Evolutionary conservation across 2,329 filamentous ascomycete species (phyloP).

Genomic region (Furcasterigmium sp.): DNA sequence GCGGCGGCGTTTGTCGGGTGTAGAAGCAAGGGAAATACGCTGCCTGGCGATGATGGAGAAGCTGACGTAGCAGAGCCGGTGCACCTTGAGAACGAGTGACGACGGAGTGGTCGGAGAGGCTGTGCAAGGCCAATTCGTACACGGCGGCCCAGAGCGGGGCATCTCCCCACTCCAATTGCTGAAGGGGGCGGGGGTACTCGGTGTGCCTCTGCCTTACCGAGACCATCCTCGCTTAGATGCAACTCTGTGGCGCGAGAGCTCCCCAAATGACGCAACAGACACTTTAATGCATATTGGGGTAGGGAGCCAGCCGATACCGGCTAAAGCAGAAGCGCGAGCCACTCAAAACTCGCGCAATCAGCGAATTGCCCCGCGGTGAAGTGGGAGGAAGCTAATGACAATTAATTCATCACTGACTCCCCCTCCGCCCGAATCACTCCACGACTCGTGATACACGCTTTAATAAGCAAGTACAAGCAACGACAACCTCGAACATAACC

Average conservation of each 20-base stretch:
- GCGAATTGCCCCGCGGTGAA: background rate
- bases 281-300: background rate
- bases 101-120: slow-evolving; percentile 4
- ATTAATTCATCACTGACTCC: background rate
- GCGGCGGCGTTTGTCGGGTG: background rate
- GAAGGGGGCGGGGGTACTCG: background rate
- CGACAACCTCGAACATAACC: background rate
- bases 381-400: background rate
- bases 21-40: background rate
- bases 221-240: background rate
- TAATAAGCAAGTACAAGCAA: background rate
- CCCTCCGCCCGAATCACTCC: background rate
- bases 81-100: background rate
- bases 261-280: background rate
- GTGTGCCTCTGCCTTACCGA: background rate
- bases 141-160: background rate
- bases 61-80: slow-evolving; percentile 9
- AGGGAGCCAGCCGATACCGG: background rate
- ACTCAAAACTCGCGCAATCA: background rate
- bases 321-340: background rate
- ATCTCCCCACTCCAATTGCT: background rate
- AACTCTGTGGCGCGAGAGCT: background rate
- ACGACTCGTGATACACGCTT: background rate
- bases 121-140: slow-evolving; percentile 1
- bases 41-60: slow-evolving; percentile 3